phyloP scores from a whole-genome alignment of 208 protist genomes.

The Trypanosoma conorhini region DNA sequence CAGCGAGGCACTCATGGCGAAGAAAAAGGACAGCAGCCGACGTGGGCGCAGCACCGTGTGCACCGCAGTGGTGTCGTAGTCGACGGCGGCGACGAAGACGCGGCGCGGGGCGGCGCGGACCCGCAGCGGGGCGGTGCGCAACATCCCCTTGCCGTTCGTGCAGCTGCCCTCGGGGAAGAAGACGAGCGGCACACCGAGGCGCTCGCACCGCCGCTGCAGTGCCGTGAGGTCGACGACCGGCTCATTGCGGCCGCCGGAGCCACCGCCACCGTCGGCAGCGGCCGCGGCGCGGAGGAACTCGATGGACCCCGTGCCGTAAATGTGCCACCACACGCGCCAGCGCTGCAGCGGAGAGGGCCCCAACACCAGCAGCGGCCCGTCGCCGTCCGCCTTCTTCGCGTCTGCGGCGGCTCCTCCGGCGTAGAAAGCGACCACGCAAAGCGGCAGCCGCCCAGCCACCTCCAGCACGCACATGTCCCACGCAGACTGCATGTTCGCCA shows the following conservation, averaged over 20 bases:
- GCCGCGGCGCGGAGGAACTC: conserved; percentile 31
- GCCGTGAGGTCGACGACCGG: conserved; percentile 26
- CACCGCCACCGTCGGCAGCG: conserved; percentile 13
- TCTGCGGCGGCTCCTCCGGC: not conserved
- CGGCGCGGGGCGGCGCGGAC: conserved; percentile 1
- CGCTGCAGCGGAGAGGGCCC: conserved; percentile 64
- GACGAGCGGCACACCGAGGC: conserved; percentile 47
- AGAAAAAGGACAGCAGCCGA: conserved; percentile 33
- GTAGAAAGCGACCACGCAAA: conserved; percentile 35
- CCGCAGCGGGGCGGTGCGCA: conserved; percentile 35
- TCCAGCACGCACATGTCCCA: conserved; percentile 74
- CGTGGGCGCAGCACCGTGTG: conserved; percentile 53
- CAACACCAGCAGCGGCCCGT: conserved; percentile 32
- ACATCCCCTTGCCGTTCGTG: conserved; percentile 73
- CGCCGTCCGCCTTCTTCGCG: not conserved
- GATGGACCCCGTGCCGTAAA: conserved; percentile 42
- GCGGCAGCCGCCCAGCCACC: conserved; percentile 44
- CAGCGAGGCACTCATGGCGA: conserved; percentile 42
- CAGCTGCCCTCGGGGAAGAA: conserved; percentile 72
- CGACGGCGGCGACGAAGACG: conserved; percentile 36
- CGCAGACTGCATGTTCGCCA: conserved; percentile 69
- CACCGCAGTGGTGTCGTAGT: conserved; percentile 62
- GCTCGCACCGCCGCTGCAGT: conserved; percentile 37
- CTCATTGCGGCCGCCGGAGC: conserved; percentile 8
- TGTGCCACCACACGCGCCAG: conserved; percentile 61